These are phyloP conservation scores for Vicia faba DNA, from an alignment of 306 rosid species.

Conservation along the genomic window DNA sequence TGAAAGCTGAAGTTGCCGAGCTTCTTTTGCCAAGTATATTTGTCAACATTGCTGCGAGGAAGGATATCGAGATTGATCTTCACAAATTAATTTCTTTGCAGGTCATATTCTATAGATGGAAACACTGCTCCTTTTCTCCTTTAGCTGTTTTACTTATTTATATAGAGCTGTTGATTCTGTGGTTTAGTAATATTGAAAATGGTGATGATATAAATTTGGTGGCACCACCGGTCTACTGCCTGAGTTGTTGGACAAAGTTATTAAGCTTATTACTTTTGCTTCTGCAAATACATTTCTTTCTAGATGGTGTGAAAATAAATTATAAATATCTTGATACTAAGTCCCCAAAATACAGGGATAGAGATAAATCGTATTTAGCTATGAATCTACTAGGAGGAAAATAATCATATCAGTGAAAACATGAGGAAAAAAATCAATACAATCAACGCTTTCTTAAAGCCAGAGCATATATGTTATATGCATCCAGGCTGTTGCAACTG, in stretches of 20 bases:
- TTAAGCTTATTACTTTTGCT: constrained; percentile 11
- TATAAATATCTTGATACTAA: constrained; percentile 2
- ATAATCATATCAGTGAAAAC: neutral
- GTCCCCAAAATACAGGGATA: neutral
- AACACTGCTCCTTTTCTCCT: constrained; percentile 3
- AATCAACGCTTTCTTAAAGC: neutral
- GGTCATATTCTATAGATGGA: constrained; percentile 50
- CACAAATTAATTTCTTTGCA: constrained; percentile 61
- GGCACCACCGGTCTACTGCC: neutral
- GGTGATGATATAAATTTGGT: neutral
- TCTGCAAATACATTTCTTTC: constrained; percentile 1
- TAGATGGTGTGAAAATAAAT: neutral
- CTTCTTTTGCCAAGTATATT: constrained; percentile 74
- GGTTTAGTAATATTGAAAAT: constrained; percentile 9
- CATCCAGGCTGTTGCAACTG: neutral
- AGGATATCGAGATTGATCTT: constrained; percentile 67
- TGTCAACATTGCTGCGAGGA: constrained; percentile 81
- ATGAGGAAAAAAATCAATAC: neutral
- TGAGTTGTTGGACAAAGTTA: constrained; percentile 19
- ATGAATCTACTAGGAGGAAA: neutral
- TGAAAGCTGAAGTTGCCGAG: constrained; percentile 88
- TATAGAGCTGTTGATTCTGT: constrained; percentile 14
- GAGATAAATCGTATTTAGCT: neutral
- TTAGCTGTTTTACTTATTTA: neutral
- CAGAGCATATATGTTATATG: neutral